Evolutionary conservation across 352 stramenopile species (phyloP), one percentile per base, ranked within the genome.

Genomic region (Pythium insidiosum): DNA sequence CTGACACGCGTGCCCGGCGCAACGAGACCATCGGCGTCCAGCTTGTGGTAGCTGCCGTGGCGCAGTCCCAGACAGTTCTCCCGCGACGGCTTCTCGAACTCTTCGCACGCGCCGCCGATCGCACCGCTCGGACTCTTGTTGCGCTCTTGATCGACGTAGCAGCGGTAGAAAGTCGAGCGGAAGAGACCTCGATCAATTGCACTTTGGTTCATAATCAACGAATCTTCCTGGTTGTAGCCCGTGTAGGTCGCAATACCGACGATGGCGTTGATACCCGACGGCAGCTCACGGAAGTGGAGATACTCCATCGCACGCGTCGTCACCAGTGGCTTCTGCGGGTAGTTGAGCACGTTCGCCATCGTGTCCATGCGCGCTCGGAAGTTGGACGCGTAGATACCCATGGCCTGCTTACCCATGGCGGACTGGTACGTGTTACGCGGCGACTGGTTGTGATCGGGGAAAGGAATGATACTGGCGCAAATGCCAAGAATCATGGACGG

Each of bases 331-430:
- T 99, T 99, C 73, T 99, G 96, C 6, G 97, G 96, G 60, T 99
- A 99, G 67, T 99, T 98, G 15, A 99, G 74, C 11, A 99, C 94
- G 66, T 99, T 97, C 6, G 96, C 95, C 85, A 99, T 98, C 16
- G 96, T 99, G 62, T 99, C 97, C 96, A 99, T 99, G 44, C 97
- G 83, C 46, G 97, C 92, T 39, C 97, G 88, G 65, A 98, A 99
- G 75, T 99, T 99, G 13, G 92, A 98, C 4, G 89, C 86, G 68
- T 99, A 99, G 49, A 99, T 98, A 52, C 80, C 70, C 96, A 99
- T 99, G 25, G 97, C 96, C 68, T 99, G 97, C 73, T 99, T 99
- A 38, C 97, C 97, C 97, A 99, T 99, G 53, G 97, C 96, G 58
- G 83, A 96, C 70, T 99, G 96, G 62, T 99, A 99, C 24, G 96